Evolutionary conservation across 2,329 filamentous ascomycete genomes (phyloP), one percentile per base, ranked within the genome.

Genomic region (Colletotrichum sp.): DNA sequence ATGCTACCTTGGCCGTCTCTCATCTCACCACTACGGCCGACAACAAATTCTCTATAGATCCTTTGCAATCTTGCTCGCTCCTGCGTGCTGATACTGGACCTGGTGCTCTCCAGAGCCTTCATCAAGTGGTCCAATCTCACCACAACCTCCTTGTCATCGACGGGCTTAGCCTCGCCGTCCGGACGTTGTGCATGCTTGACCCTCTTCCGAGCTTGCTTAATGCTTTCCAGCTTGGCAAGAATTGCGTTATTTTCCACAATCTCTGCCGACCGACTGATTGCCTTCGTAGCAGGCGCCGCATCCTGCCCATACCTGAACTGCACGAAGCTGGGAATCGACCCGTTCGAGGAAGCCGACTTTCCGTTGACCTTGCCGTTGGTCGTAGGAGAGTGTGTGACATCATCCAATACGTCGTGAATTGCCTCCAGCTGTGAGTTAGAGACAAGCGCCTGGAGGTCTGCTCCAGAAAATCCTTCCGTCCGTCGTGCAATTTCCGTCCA

Each of bases 401-500:
- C 88, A 80, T 93, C 92, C 1, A 99, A 90, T 4, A 98, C 93
- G 79, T 98, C 96, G 82, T 99, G 97, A 78, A 99, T 98, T 32
- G 97, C 97, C 86, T 99, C 96, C 7, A 99, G 90, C 83, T 99
- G 97, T 0, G 97, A 96, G 79, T 99, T 99, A 81, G 98, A 98
- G 59, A 99, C 93, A 8, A 99, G 90, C 0, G 96, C 97, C 84
- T 99, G 97, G 5, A 99, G 88, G 85, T 99, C 97, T 2, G 97
- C 97, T 14, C 97, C 97, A 0, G 95, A 97, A 83, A 98, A 98
- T 12, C 97, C 97, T 75, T 97, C 94, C 0, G 96, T 99, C 18
- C 92, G 89, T 18, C 87, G 88, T 0, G 96, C 96, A 28, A 99
- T 91, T 77, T 96, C 95, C n/a, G 86, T 87, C 34, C 98, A 84